Conservation (phyloP, 192 early-diverging fungal species). For the Spizellomyces sp. region DNA sequence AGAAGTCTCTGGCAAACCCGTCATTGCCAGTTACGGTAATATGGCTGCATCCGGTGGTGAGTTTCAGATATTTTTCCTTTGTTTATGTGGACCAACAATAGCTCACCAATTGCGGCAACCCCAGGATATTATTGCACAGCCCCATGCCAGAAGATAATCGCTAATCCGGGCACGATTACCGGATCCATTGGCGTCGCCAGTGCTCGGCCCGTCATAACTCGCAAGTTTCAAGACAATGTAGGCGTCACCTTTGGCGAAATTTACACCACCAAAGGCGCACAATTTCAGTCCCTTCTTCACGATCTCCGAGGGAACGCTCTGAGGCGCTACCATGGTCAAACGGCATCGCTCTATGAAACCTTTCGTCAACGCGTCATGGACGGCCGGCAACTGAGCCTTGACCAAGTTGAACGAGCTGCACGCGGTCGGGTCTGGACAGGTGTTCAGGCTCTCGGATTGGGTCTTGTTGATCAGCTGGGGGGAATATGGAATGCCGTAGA, state of each 20-base stretch:
- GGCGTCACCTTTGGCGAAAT: constrained; percentile 66
- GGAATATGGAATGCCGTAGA: too few relatives aligned
- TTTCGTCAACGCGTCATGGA: constrained; percentile 60
- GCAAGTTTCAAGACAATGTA: constrained; percentile 56
- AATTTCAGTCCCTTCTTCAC: constrained; percentile 47
- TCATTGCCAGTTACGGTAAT: constrained; percentile 69
- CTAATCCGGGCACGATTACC: constrained; percentile 66
- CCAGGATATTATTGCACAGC: constrained; percentile 47
- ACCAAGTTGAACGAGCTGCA: constrained; percentile 58
- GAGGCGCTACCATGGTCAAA: constrained; percentile 47
- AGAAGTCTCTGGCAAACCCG: constrained; percentile 59
- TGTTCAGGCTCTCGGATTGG: constrained; percentile 52
- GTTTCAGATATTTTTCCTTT: neutral
- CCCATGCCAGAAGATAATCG: constrained; percentile 58
- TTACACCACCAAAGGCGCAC: constrained; percentile 51
- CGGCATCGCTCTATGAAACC: constrained; percentile 55
- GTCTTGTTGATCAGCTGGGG: constrained; percentile 68
- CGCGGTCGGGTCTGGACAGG: constrained; percentile 70
- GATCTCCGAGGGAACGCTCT: constrained; percentile 50
- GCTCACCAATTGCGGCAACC: too few relatives aligned
- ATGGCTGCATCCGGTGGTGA: constrained; percentile 38
- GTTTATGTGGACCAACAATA: neutral
- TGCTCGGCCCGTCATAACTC: constrained; percentile 54
- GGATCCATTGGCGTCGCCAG: constrained; percentile 75
- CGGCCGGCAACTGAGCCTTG: constrained; percentile 53